Conservation (phyloP, 768 basidiomycete species). For the Suillus plorans region DNA sequence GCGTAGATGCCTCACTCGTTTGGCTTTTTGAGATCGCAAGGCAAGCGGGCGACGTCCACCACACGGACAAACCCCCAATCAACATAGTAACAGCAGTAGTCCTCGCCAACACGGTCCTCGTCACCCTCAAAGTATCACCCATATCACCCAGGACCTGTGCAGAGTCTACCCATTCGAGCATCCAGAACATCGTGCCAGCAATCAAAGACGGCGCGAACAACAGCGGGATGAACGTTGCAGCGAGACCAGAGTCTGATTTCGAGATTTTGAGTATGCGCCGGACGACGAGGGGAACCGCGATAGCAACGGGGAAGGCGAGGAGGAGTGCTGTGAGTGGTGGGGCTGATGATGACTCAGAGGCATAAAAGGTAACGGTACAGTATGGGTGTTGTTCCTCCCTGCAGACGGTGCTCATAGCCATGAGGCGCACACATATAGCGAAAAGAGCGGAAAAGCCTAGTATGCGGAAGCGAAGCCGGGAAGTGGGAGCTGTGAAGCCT, state of each 20-base stretch:
- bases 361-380: constrained; percentile 89
- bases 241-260: constrained; percentile 73
- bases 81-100: constrained; percentile 49
- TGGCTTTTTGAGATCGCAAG: constrained; percentile 53
- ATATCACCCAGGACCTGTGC: constrained; percentile 43
- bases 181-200: constrained; percentile 68
- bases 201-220: constrained; percentile 60
- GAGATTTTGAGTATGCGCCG: constrained; percentile 61
- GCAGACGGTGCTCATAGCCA: constrained; percentile 83
- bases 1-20: constrained; percentile 19
- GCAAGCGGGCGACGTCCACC: constrained; percentile 76
- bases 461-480: constrained; percentile 72
- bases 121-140: constrained; percentile 44
- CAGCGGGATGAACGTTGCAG: constrained; percentile 58
- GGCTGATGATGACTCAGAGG: constrained; percentile 64
- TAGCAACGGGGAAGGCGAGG: constrained; percentile 54
- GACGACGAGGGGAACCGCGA: constrained; percentile 57
- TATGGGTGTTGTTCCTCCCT: constrained; percentile 92
- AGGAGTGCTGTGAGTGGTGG: constrained; percentile 61
- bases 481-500: constrained; percentile 67
- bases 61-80: constrained; percentile 57
- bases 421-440: constrained; percentile 68
- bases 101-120: constrained; percentile 65
- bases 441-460: constrained; percentile 69
- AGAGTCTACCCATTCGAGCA: constrained; percentile 78